Base-by-base conservation (phyloP, 345 rosid species). In the Aurinia saxatilis region DNA sequence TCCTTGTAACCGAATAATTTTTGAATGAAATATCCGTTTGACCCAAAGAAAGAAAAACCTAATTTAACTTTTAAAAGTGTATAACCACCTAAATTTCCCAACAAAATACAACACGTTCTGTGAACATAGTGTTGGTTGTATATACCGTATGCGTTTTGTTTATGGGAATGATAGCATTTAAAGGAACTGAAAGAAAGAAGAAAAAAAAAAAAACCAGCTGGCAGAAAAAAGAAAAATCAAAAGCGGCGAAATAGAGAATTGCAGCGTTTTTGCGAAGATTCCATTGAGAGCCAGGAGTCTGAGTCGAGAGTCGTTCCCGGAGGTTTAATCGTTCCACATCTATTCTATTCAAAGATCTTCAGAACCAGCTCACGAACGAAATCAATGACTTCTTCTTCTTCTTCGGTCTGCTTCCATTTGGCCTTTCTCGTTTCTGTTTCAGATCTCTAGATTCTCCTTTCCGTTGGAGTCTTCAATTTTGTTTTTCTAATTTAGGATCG, bases 361-460 rank as follows among this genome's bases (percentile, higher is more conserved):
- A 37, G 21, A 37, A 29, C 41, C 41, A 66, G 19, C 71, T 13
- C 5, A 10, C 25, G 4, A 21, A 2, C 25, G 4, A 21, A 21
- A 21, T 68, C 61, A 34, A 51, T 68, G 61, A 51, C 61, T 51
- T 68, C 54, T 60, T 50, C 42, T 51, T 68, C 53, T 59, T 50
- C 41, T n/a, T n/a, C n/a, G n/a, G 59, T 29, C 29, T 46, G 55
- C 54, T 48, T 66, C 29, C 31, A 36, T 54, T 44, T 46, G 7
- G 11, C 49, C 31, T 55, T 40, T 10, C 18, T 27, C 42, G 25
- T 45, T 30, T 48, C 46, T 50, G 19, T 53, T 45, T 29, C 56
- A 61, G 73, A 69, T 69, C 73, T 53, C 68, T 36, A 27, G 49
- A 36, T 53, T 52, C 34, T 59, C 47, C n/a, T 68, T 2, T 25